Conservation (phyloP, 495 filamentous ascomycete genomes). For the Venustampulla echinocandica region DNA sequence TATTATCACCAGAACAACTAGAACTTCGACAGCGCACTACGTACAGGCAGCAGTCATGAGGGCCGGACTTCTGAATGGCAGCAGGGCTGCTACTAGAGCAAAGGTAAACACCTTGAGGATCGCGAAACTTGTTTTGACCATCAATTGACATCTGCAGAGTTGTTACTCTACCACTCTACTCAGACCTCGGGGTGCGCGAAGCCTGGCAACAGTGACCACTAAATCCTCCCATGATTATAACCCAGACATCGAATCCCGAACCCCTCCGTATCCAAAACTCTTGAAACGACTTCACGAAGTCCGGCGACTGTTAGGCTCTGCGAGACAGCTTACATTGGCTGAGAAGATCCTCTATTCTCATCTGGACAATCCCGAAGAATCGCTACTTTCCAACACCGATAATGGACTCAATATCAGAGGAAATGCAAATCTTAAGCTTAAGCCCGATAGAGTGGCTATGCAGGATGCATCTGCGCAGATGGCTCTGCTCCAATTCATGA, state of each 20-base stretch:
- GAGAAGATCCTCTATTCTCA: conserved; percentile 99
- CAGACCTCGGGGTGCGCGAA: conserved; percentile 12
- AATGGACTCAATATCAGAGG: conserved; percentile 78
- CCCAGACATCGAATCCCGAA: conserved; percentile 22
- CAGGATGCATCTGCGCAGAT: conserved; percentile 98
- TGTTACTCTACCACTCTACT: conserved; percentile 5
- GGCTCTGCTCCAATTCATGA: conserved; percentile 98
- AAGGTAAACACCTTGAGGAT: background rate
- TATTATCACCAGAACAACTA: background rate
- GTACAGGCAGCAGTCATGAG: conserved; percentile 14
- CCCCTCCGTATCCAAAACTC: conserved; percentile 52
- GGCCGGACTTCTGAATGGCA: conserved; percentile 18
- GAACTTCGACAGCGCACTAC: background rate
- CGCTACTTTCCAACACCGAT: conserved; percentile 66
- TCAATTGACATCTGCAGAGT: conserved; percentile 19
- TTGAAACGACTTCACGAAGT: conserved; percentile 52
- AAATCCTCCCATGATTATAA: conserved; percentile 13
- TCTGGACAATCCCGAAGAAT: conserved; percentile 77
- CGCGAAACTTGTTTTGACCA: background rate
- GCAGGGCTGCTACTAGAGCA: conserved; percentile 24
- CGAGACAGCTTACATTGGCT: conserved; percentile 69
- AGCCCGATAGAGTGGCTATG: conserved; percentile 96
- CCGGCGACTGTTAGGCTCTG: conserved; percentile 58
- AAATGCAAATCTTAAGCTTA: conserved; percentile 89
- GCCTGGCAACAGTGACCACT: conserved; percentile 18